phyloP scores from a whole-genome alignment of 768 basidiomycete species.

The Collybia sordida region DNA sequence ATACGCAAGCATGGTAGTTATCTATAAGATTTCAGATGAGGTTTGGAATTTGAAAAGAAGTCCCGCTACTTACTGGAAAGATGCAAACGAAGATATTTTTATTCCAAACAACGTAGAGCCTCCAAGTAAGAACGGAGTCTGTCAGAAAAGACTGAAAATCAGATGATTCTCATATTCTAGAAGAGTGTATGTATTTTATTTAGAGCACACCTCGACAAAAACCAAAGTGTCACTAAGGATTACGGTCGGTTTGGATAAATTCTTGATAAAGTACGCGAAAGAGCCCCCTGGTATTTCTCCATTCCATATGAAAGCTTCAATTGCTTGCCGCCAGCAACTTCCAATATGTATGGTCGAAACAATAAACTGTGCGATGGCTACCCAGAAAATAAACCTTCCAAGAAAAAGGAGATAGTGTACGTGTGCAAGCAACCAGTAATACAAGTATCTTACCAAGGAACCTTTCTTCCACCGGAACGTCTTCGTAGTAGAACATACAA shows the following conservation, averaged over 20 bases:
- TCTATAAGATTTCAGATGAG: neutral
- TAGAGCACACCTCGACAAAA: slow-evolving; percentile 5
- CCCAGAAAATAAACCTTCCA: slow-evolving; percentile 11
- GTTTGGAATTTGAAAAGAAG: neutral
- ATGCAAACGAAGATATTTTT: slow-evolving; percentile 8
- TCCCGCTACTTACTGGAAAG: neutral
- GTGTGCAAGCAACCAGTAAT: neutral
- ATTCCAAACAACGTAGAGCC: slow-evolving; percentile 18
- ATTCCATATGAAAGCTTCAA: slow-evolving; percentile 11
- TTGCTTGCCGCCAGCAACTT: slow-evolving; percentile 3
- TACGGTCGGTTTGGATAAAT: slow-evolving; percentile 1
- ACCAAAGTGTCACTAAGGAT: neutral
- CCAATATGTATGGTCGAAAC: slow-evolving; percentile 12
- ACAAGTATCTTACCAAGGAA: slow-evolving; percentile 7
- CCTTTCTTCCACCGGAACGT: neutral
- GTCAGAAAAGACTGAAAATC: slow-evolving; percentile 12
- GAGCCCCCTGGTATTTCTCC: neutral
- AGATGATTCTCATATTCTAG: neutral
- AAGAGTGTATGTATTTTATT: neutral
- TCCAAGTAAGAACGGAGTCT: slow-evolving; percentile 17
- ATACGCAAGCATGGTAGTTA: slow-evolving; percentile 2
- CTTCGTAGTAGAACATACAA: slow-evolving; percentile 10
- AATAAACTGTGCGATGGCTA: slow-evolving; percentile 13
- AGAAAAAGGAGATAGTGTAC: neutral
- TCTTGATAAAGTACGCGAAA: neutral